A percentile compares a stretch with the other conserved stretches of the same genome.
Evolutionary conservation across 2,329 filamentous ascomycete genomes (phyloP).

Genomic region (Colletotrichum sublineola): DNA sequence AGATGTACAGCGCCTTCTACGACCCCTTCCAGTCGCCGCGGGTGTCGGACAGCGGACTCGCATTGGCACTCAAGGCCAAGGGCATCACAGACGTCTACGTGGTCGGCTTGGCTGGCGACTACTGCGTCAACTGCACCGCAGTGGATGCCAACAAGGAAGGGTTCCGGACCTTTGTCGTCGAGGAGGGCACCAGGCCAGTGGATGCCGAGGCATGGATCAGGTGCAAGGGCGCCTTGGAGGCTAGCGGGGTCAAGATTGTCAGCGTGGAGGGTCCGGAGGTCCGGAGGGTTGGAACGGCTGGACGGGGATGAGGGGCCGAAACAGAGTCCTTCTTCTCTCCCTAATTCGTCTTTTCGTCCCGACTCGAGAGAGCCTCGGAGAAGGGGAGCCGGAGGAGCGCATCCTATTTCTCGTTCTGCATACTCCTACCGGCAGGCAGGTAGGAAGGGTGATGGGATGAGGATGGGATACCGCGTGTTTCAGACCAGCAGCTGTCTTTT

Average conservation of each 20-base stretch:
- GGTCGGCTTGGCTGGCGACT: conserved; percentile 89
- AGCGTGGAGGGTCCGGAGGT: conserved; percentile 69
- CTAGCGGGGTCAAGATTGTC: conserved; percentile 74
- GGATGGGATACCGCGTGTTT: background rate
- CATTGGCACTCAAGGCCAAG: conserved; percentile 65
- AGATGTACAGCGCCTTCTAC: conserved; percentile 96
- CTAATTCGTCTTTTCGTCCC: conserved; percentile 18
- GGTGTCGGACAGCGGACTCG: conserved; percentile 74
- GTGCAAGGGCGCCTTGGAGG: conserved; percentile 66
- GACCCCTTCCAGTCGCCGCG: conserved; percentile 78
- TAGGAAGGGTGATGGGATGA: background rate
- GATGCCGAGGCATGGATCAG: conserved; percentile 70
- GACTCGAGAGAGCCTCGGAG: background rate
- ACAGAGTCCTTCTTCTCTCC: background rate
- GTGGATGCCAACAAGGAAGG: conserved; percentile 82
- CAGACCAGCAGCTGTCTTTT: background rate
- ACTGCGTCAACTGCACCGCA: conserved; percentile 87
- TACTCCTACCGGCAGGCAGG: no score
- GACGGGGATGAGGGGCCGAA: conserved; percentile 28
- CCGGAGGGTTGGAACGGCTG: conserved; percentile 54
- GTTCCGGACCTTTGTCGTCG: conserved; percentile 81
- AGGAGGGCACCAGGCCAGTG: conserved; percentile 83
- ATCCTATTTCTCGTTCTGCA: background rate
- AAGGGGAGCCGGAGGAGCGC: background rate
- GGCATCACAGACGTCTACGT: conserved; percentile 84